Evolutionary conservation across 225 moss, liverwort and hornwort genomes (phyloP), one percentile per base, ranked within the genome.

Genomic region (Rhytidiadelphus loreus): DNA sequence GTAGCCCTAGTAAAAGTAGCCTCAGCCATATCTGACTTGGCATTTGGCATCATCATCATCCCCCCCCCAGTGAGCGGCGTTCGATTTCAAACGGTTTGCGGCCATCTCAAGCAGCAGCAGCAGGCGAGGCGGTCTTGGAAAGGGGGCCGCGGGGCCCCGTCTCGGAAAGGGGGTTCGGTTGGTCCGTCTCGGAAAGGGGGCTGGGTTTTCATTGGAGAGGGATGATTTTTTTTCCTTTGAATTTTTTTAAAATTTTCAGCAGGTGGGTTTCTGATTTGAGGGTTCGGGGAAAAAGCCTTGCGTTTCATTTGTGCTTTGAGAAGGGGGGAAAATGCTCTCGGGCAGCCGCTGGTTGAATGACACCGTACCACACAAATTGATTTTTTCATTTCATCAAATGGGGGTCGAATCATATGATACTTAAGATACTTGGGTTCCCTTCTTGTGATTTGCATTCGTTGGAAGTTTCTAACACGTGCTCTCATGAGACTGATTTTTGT

Each of bases 11-110:
- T n/a, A n/a, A n/a, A n/a, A n/a, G 24, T 44, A 72, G 85, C 81
- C 90, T 30, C 88, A 88, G 88, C 85, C 82, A 55, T n/a, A 84
- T 84, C 91, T 66, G 85, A 89, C 89, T 87, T 87, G 89, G 85
- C 89, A 91, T 64, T 12, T 87, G 81, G 84, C 84, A n/a, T n/a
- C n/a, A n/a, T n/a, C n/a, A n/a, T n/a, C n/a, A n/a, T n/a, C n/a
- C n/a, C n/a, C n/a, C n/a, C n/a, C n/a, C n/a, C n/a, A n/a, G n/a
- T n/a, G 35, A 46, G 83, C 19, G 83, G 37, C 65, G 66, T 35
- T 4, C 32, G 44, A 61, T 52, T 59, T 33, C 23, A 41, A 59
- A 57, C 6, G 13, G 33, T 6, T 44, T 22, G 29, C 18, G 61
- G 20, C 44, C 2, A 81, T 32, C 61, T 28, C 58, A 33, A 7